Base-by-base conservation (phyloP, 495 filamentous ascomycete genomes). In the Penicillium waksmanii region DNA sequence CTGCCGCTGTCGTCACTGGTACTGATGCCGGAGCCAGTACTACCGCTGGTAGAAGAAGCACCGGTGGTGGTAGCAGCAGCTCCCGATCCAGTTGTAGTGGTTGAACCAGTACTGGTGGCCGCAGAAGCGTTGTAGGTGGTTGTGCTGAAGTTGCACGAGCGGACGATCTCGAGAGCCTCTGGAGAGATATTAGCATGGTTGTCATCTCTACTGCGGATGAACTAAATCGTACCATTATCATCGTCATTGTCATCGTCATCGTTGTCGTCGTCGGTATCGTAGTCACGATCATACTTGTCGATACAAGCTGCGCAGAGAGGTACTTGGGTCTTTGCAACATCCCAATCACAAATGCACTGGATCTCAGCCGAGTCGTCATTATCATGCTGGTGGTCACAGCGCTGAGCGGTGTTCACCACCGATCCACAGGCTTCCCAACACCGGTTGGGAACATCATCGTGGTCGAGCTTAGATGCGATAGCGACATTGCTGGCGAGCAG, bases 251-350 rank as follows among this genome's bases (percentile, higher is more conserved):
- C 56, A 40, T 69, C 56, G 7, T 64, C 60, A 17, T 66, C 50
- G 5, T 59, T 18, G 15, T 66, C 50, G 18, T 60, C 8, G 18
- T 64, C 57, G 2, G 40, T 15, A 23, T 66, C 61, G 6, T 65
- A 8, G 33, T 69, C 47, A 6, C 64, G 12, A 25, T 63, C 61
- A 19, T 70, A 67, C 35, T 73, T 63, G 27, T 69, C 61, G 18
- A 77, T 77, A 21, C 73, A 77, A 34, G 72, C 73, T n/a, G 72
- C 71, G 51, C 73, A 77, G 36, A 70, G 66, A 9, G 73, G 72
- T 21, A 77, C 57, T 13, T 67, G 62, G 8, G 54, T 68, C 13
- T 63, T 53, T 11, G 68, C 68, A 31, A 58, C 36, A 10, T 64
- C 53, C 70, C 67, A 73, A 25, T 71, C 51, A 44, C 73, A 77